phyloP scores from a whole-genome alignment of 306 rosid genomes.

The Sicyos edulis region DNA sequence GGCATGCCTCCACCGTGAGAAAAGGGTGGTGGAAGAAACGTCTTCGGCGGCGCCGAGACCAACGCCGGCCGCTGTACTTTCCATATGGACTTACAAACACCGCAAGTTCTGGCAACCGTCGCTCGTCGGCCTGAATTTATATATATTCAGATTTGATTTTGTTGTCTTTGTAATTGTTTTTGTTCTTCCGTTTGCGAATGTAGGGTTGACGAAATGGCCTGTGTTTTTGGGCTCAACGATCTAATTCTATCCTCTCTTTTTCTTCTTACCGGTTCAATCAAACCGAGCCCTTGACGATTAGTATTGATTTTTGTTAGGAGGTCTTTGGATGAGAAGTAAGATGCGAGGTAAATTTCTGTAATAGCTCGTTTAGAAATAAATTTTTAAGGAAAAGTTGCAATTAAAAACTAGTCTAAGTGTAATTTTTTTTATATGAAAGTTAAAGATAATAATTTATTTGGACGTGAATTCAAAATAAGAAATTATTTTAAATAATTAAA shows the following conservation, averaged over 20 bases:
- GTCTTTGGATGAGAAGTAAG: no score
- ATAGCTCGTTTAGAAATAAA: no score
- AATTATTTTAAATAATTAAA: no score
- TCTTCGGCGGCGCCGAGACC: constrained; percentile 27
- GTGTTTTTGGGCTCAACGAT: not conserved
- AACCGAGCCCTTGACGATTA: no score
- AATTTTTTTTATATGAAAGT: no score
- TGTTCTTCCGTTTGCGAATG: not conserved
- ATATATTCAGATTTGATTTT: not conserved
- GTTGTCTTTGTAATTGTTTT: not conserved
- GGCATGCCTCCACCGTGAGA: constrained; percentile 53
- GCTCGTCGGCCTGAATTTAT: not conserved
- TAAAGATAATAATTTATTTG: no score
- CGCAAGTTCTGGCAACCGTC: not conserved
- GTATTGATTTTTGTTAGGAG: no score
- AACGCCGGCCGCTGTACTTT: constrained; percentile 40
- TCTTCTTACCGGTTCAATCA: no score
- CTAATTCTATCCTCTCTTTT: not conserved
- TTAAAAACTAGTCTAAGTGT: no score
- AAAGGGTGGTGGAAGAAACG: constrained; percentile 29
- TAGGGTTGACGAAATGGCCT: not conserved
- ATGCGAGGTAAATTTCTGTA: no score
- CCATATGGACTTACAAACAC: constrained; percentile 34
- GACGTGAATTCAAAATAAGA: no score
- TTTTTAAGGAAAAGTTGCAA: no score